Evolutionary conservation across 169 alveolate species (phyloP).

Genomic region (Plasmodium falciparum): DNA sequence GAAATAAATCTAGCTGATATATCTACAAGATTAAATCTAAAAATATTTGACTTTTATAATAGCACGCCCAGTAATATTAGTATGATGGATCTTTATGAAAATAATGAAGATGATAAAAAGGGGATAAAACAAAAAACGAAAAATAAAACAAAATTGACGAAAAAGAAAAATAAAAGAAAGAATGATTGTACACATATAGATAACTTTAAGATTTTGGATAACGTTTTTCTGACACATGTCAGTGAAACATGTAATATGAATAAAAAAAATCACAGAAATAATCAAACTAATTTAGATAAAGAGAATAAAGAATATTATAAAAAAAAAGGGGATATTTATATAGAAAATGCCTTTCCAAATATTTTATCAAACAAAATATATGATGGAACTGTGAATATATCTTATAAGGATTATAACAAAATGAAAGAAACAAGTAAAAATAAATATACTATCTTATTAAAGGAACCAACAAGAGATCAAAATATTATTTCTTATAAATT

Average conservation of each 20-base stretch:
- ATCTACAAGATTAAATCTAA: constrained; percentile 15
- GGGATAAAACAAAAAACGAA: not conserved
- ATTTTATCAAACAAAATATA: not conserved
- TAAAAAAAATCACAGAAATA: constrained; percentile 1
- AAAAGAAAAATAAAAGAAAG: constrained; percentile 2
- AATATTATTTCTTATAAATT: not conserved
- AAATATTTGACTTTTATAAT: constrained; percentile 34
- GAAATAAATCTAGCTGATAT: constrained; percentile 36
- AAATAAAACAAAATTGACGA: not conserved
- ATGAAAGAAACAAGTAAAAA: not conserved
- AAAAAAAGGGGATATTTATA: not conserved
- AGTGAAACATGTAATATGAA: too few relatives aligned
- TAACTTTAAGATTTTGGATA: constrained; percentile 15
- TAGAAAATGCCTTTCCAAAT: constrained; percentile 41
- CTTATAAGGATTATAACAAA: not conserved
- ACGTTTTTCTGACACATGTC: constrained; percentile 3
- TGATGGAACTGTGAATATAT: not conserved
- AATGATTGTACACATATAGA: constrained; percentile 20
- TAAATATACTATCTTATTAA: not conserved
- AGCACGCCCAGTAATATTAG: constrained; percentile 17
- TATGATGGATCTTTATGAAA: not conserved
- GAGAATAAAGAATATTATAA: not conserved
- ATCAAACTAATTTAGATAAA: not conserved
- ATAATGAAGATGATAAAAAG: not conserved
- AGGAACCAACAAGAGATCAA: not conserved